Evolutionary conservation across 331 rosid species (phyloP).

Genomic region (Cydonia oblonga): DNA sequence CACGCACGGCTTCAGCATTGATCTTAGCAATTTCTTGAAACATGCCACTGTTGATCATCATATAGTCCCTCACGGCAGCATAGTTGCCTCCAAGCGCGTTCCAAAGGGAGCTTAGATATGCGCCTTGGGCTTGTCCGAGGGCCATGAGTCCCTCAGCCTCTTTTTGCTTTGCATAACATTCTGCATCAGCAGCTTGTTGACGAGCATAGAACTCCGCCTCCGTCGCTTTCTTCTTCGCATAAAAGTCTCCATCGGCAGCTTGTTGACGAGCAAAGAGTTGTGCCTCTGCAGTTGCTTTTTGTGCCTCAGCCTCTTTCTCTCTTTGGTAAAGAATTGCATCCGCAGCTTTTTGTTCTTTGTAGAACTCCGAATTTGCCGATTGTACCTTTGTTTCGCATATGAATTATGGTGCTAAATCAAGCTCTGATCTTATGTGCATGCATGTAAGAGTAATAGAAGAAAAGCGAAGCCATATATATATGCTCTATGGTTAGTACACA

Average conservation of each 20-base stretch:
- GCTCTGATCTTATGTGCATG: not conserved
- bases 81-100: conserved; percentile 39
- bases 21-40: conserved; percentile 45
- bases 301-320: conserved; percentile 42
- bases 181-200: conserved; percentile 49
- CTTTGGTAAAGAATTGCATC: conserved; percentile 30
- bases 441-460: no score
- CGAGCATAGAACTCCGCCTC: conserved; percentile 18
- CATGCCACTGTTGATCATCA: conserved; percentile 42
- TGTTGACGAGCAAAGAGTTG: conserved; percentile 26
- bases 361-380: conserved; percentile 51
- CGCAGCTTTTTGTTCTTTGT: conserved; percentile 34
- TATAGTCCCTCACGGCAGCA: conserved; percentile 31
- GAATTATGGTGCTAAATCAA: not conserved
- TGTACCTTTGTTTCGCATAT: conserved; percentile 43
- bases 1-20: conserved; percentile 39
- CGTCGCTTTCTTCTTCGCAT: conserved; percentile 23
- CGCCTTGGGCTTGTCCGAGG: conserved; percentile 38
- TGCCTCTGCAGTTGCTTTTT: conserved; percentile 29
- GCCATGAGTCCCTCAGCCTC: conserved; percentile 44
- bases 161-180: conserved; percentile 34
- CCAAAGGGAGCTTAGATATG: conserved; percentile 23
- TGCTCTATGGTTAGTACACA: no score
- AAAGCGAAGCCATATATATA: no score
- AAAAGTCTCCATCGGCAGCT: conserved; percentile 38